phyloP scores from a whole-genome alignment of 306 rosid species.

The Malus sieversii region DNA sequence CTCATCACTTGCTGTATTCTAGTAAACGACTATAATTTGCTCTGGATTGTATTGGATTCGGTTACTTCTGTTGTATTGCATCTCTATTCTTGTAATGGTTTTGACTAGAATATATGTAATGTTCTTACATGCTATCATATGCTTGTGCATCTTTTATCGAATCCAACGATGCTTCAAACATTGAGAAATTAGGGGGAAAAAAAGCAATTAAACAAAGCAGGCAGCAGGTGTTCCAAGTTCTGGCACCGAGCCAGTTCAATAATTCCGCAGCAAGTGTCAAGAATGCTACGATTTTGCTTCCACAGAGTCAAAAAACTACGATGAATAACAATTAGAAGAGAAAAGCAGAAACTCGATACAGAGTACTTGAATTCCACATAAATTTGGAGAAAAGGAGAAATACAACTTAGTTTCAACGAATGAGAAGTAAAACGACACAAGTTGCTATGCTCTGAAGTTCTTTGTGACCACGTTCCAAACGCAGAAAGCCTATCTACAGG shows the following conservation, averaged over 20 bases:
- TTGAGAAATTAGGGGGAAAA: background rate
- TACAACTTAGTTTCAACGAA: slow-evolving; percentile 2
- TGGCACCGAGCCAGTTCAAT: background rate
- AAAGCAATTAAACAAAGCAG: too few relatives aligned
- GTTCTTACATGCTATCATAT: too few relatives aligned
- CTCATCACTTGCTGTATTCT: background rate
- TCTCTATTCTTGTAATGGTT: background rate
- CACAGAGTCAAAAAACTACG: background rate
- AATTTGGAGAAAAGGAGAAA: slow-evolving; percentile 8
- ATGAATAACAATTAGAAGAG: background rate
- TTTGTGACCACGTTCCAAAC: slow-evolving; percentile 6
- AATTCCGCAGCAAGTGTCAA: background rate
- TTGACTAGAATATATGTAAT: too few relatives aligned
- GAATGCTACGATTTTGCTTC: background rate
- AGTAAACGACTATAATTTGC: background rate
- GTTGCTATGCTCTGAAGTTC: slow-evolving; percentile 8
- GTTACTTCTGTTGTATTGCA: background rate
- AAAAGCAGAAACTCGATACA: background rate
- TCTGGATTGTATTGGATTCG: background rate
- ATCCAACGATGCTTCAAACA: background rate
- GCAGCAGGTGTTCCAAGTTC: background rate
- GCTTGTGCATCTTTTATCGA: background rate
- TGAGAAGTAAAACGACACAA: background rate
- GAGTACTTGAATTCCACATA: slow-evolving; percentile 4
- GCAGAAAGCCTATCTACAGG: slow-evolving; percentile 29